Evolutionary conservation across 2,329 filamentous ascomycete species (phyloP), one percentile per base, ranked within the genome.

Genomic region (Thelonectria discophora): DNA sequence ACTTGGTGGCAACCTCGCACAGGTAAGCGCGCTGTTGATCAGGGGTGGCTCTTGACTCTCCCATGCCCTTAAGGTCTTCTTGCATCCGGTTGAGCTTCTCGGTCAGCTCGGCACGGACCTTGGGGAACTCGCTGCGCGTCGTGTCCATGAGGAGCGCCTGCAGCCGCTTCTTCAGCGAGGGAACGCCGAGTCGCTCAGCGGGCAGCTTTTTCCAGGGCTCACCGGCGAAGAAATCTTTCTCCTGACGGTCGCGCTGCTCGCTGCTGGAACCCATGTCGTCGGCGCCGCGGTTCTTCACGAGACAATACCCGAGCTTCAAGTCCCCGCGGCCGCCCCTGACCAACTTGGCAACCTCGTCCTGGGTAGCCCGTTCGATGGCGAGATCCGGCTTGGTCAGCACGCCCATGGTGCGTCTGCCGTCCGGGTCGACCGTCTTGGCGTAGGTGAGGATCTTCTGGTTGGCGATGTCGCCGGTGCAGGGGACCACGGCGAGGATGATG

Each of bases 341-440:
- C 0, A 83, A 76, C 4, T 83, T 79, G 0, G 74, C 74, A 0
- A 69, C 58, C 49, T 85, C 21, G 3, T 24, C 21, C 21, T 24
- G 21, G 21, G 21, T 24, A 24, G 21, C 21, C 21, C 21, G 21
- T 24, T 24, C 82, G 0, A 70, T 71, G 0, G 82, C 80, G 0
- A 88, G 74, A 58, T 90, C 88, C 0, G 86, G 83, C 65, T 89
- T 90, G 0, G 87, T 90, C 0, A 89, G 75, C 0, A 84, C 79
- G 0, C 79, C 80, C 8, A 85, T 69, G 0, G 82, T 85, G 0
- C 82, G 65, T 4, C 71, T 63, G 0, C 82, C 81, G 0, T 75
- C 56, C 0, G 78, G 76, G 12, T 85, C 83, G 0, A 60, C 74
- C 0, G 74, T 72, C 2, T 75, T 72, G 0, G 79, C 77, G 2